Conservation (phyloP, 1,139 yeast genomes). For the Zygotorulaspora mrakii region DNA sequence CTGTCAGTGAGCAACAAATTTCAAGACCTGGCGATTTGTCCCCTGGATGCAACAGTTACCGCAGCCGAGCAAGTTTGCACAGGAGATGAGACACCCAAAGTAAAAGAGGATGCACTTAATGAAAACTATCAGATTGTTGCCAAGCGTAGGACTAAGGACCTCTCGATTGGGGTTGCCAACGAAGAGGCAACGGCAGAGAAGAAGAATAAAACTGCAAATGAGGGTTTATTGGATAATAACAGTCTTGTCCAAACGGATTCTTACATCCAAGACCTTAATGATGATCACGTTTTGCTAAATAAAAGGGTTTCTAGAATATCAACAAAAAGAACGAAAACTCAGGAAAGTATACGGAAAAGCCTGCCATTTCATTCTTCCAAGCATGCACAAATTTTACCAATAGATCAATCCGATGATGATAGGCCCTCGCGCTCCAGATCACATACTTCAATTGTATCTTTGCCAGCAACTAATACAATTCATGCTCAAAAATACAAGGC, state of each 20-base stretch:
- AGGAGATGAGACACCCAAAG: not conserved
- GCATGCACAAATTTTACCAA: slow-evolving; percentile 34
- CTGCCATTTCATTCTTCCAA: slow-evolving; percentile 34
- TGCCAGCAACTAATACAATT: slow-evolving; percentile 14
- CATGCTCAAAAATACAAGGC: slow-evolving; percentile 2
- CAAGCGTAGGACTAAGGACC: not conserved
- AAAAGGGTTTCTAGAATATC: slow-evolving; percentile 23
- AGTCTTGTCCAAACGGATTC: slow-evolving; percentile 29
- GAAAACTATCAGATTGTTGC: not conserved
- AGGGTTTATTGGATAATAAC: slow-evolving; percentile 12
- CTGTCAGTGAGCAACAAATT: not conserved
- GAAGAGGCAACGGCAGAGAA: not conserved
- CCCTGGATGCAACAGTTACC: not conserved
- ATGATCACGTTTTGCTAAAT: slow-evolving; percentile 24
- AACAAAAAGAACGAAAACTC: slow-evolving; percentile 18
- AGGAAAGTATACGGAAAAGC: slow-evolving; percentile 19
- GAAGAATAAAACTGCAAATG: slow-evolving; percentile 5
- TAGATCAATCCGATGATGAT: slow-evolving; percentile 17
- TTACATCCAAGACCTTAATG: slow-evolving; percentile 27
- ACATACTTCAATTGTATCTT: slow-evolving; percentile 19
- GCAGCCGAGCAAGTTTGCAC: not conserved
- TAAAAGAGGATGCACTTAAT: slow-evolving; percentile 2
- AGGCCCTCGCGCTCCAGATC: slow-evolving; percentile 6
- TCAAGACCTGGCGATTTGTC: slow-evolving; percentile 1
- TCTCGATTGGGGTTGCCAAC: not conserved